These are phyloP conservation scores for Zoysia japonica DNA, from an alignment of 176 grass and related monocot genomes.

Conservation along the genomic window DNA sequence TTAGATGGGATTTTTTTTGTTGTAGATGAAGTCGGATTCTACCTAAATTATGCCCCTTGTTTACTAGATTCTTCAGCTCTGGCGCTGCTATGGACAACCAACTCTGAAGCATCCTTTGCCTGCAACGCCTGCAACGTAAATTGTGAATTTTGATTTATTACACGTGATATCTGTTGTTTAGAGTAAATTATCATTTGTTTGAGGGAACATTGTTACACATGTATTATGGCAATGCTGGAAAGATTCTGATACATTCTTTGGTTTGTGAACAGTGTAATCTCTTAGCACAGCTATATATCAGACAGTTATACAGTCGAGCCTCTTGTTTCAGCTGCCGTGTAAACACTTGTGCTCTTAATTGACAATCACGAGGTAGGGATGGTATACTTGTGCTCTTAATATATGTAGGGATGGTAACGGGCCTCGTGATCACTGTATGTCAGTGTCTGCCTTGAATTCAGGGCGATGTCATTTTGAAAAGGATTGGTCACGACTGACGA, in stretches of 20 bases:
- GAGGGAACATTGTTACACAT: conserved; percentile 27
- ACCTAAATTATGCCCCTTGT: conserved; percentile 40
- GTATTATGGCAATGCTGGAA: conserved; percentile 21
- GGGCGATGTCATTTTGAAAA: too few relatives aligned
- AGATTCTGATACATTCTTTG: conserved; percentile 44
- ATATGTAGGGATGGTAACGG: too few relatives aligned
- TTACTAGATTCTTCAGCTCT: conserved; percentile 30
- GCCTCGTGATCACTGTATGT: too few relatives aligned
- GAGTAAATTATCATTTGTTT: conserved; percentile 55
- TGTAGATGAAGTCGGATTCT: conserved; percentile 51
- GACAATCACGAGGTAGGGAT: too few relatives aligned
- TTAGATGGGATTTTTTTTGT: conserved; percentile 52
- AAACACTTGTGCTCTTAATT: too few relatives aligned
- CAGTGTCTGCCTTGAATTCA: too few relatives aligned
- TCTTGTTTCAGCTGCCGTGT: background rate
- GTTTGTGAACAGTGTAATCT: conserved; percentile 30
- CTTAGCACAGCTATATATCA: conserved; percentile 13
- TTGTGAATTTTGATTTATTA: conserved; percentile 46
- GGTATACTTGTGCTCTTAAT: too few relatives aligned
- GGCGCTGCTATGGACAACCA: conserved; percentile 12
- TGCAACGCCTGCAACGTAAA: conserved; percentile 19
- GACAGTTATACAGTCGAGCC: background rate
- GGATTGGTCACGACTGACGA: too few relatives aligned
- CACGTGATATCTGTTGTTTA: conserved; percentile 46
- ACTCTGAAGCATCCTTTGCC: conserved; percentile 25